Percentiles rank a stretch among this genome's conserved stretches.
These are phyloP conservation scores for Aspergillus diversus DNA, from an alignment of 495 filamentous ascomycete species.

Conservation along the genomic window DNA sequence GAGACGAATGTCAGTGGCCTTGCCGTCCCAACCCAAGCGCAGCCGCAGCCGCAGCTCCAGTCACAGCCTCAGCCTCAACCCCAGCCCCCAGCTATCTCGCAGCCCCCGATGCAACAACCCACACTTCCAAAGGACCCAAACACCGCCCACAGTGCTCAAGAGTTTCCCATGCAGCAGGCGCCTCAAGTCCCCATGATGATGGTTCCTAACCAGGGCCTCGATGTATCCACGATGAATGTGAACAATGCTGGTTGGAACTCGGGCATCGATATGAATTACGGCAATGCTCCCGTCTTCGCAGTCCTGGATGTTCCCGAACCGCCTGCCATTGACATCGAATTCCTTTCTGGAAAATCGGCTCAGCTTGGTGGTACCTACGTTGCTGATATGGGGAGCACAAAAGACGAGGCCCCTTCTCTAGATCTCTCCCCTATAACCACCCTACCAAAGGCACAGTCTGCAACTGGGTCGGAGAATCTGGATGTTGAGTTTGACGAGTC, in stretches of 20 bases:
- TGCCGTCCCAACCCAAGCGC: constrained; percentile 38
- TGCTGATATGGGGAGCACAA: constrained; percentile 39
- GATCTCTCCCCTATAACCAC: constrained; percentile 43
- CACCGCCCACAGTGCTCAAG: constrained; percentile 54
- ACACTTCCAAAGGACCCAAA: constrained; percentile 63
- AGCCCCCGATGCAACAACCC: constrained; percentile 34
- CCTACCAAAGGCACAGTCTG: constrained; percentile 31
- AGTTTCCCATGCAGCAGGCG: constrained; percentile 62
- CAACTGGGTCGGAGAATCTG: constrained; percentile 38
- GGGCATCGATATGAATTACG: constrained; percentile 58
- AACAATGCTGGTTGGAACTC: constrained; percentile 57
- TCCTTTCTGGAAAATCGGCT: constrained; percentile 69
- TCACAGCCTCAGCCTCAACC: constrained; percentile 38
- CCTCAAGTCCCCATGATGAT: constrained; percentile 70
- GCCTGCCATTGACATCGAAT: constrained; percentile 61
- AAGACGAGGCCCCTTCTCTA: constrained; percentile 56
- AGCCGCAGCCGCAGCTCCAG: constrained; percentile 37
- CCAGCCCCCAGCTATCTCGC: constrained; percentile 34
- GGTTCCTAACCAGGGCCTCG: constrained; percentile 73
- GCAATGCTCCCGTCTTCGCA: constrained; percentile 77
- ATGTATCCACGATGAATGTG: constrained; percentile 64
- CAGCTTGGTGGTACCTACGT: constrained; percentile 38
- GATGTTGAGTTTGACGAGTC: constrained; percentile 61
- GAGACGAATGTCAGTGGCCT: constrained; percentile 61
- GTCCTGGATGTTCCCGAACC: constrained; percentile 76